Percentiles rank a stretch among this genome's conserved stretches.
These are phyloP conservation scores for Psilocybe subaeruginosa DNA, from an alignment of 768 basidiomycete genomes.

Conservation along the genomic window DNA sequence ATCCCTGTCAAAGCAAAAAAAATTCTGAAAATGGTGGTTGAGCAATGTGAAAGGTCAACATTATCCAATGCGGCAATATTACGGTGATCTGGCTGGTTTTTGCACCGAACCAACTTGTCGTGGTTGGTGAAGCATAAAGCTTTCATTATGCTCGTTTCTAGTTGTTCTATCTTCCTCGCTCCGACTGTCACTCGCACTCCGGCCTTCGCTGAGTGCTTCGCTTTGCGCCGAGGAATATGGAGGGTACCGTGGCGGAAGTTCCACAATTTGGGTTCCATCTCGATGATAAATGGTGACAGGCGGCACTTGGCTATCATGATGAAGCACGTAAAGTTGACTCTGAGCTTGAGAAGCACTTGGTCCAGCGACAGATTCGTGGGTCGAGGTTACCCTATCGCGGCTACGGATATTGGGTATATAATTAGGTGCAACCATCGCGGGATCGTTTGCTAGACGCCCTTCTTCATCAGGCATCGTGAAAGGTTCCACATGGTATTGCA, in stretches of 20 bases:
- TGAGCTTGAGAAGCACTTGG: constrained; percentile 3
- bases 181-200: constrained; percentile 21
- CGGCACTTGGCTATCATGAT: constrained; percentile 59
- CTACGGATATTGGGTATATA: constrained; percentile 7
- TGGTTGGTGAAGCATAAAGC: constrained; percentile 25
- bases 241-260: constrained; percentile 59
- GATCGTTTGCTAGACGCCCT: constrained; percentile 20
- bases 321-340: constrained; percentile 56
- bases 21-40: no score
- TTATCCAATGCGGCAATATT: background rate
- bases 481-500: constrained; percentile 45
- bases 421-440: constrained; percentile 6
- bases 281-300: constrained; percentile 62
- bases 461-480: constrained; percentile 42
- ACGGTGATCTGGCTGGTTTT: constrained; percentile 23
- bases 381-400: constrained; percentile 10
- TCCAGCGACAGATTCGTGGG: constrained; percentile 15
- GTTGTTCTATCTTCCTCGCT: constrained; percentile 19
- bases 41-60: background rate
- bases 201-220: constrained; percentile 19
- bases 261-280: constrained; percentile 58
- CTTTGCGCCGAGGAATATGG: constrained; percentile 20
- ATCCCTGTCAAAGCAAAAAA: no score
- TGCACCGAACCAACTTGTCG: constrained; percentile 22
- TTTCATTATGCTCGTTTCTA: constrained; percentile 5